These are phyloP conservation scores for Ormosia semicastrata DNA, from an alignment of 306 rosid species.

Conservation along the genomic window DNA sequence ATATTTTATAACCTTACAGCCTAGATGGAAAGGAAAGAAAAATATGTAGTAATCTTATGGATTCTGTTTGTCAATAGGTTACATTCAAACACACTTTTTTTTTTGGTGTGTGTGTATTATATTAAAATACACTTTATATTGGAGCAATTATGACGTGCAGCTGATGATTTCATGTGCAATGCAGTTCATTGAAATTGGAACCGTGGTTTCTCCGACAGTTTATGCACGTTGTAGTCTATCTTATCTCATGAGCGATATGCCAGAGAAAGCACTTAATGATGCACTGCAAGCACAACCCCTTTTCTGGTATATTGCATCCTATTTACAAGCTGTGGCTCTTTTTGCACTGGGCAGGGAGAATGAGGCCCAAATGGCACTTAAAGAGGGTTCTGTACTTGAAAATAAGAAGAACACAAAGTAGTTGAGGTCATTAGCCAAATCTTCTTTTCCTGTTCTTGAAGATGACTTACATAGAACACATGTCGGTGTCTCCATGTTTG, in stretches of 20 bases:
- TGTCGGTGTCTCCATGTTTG: no score
- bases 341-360: constrained; percentile 54
- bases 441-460: no score
- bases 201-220: constrained; percentile 85
- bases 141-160: constrained; percentile 11
- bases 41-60: not conserved
- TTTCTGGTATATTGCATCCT: constrained; percentile 75
- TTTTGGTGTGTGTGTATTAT: no score
- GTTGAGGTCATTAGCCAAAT: not conserved
- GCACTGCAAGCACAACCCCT: constrained; percentile 83
- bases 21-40: not conserved
- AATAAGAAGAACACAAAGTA: constrained; percentile 40
- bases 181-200: constrained; percentile 89
- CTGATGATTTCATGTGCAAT: constrained; percentile 33
- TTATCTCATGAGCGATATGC: constrained; percentile 67
- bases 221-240: constrained; percentile 90
- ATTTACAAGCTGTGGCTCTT: constrained; percentile 77
- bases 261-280: constrained; percentile 80
- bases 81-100: not conserved
- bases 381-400: constrained; percentile 75
- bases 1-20: not conserved
- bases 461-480: no score
- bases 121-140: not conserved
- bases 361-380: constrained; percentile 79
- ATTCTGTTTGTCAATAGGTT: not conserved